phyloP scores from a whole-genome alignment of 2,329 filamentous ascomycete genomes.

The Beauveria australis region DNA sequence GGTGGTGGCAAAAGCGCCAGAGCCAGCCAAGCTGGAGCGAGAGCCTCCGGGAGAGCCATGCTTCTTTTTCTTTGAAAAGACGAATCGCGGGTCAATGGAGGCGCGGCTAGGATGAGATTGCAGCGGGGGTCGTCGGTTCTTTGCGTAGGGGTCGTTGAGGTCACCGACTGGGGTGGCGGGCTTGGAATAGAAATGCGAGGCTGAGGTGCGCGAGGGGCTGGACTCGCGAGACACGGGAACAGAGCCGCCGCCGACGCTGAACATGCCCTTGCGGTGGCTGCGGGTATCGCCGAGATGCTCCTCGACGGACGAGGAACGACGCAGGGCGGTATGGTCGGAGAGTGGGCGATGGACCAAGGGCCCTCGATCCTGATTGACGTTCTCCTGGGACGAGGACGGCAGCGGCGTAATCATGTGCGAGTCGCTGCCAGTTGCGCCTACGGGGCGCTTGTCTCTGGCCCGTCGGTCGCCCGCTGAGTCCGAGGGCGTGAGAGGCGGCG shows the following conservation, averaged over 20 bases:
- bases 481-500: conserved; percentile 81
- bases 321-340: conserved; percentile 34
- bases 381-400: conserved; percentile 50
- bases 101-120: conserved; percentile 53
- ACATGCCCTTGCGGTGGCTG: conserved; percentile 47
- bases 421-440: conserved; percentile 30
- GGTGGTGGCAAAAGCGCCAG: conserved; percentile 27
- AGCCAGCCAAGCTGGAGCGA: conserved; percentile 41
- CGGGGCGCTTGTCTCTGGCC: conserved; percentile 26
- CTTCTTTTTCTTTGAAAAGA: conserved; percentile 70
- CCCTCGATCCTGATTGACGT: conserved; percentile 32
- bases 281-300: conserved; percentile 24
- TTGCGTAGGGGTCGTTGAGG: conserved; percentile 78
- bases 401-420: conserved; percentile 59
- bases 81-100: conserved; percentile 69
- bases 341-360: conserved; percentile 33
- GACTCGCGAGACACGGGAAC: conserved; percentile 51
- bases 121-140: conserved; percentile 66
- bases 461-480: conserved; percentile 42
- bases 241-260: conserved; percentile 44
- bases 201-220: conserved; percentile 56
- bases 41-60: conserved; percentile 49
- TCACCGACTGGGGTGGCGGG: conserved; percentile 75
- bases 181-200: conserved; percentile 58
- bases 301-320: conserved; percentile 33